Base-by-base conservation (phyloP, 169 alveolate species). In the Plasmodium coatneyi region DNA sequence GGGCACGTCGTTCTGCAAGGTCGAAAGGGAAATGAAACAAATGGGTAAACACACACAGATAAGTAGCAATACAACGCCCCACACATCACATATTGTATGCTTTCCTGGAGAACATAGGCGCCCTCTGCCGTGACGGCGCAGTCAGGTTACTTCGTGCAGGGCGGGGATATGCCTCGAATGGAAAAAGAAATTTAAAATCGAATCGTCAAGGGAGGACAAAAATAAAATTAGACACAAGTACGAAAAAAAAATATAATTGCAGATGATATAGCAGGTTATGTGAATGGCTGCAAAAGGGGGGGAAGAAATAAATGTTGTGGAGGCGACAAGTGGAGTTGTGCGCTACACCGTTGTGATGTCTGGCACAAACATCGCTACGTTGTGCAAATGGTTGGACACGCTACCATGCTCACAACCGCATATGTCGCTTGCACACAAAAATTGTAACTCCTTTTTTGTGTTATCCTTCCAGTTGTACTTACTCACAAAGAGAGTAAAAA, bases 161-260 rank as follows among this genome's bases (percentile, higher is more conserved):
- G 5, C 82, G 14, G 93, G 93, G n/a, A 66, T 39, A 22, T 56
- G 49, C 70, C 81, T 25, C 5, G 84, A 60, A 25, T 52, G n/a
- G 30, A 71, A 71, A 56, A 87, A 28, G 0, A 34, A 80, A 66
- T 60, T 87, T 78, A 87, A 54, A 36, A 80, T 78, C 25, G 93
- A 87, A 79, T 87, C 93, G 41, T 87, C 93, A 28, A 87, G 81
- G 46, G 60, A 87, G n/a, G 93, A 87, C 34, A 87, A 80, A 87
- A 87, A 87, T 32, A 87, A 36, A 79, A 87, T 66, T n/a, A 87
- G 70, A 71, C 86, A 87, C 46, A 87, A 78, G 71, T 87, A 87
- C 43, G 89, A 87, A 78, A 87, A 87, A 87, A 87, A 87, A 3
- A 78, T 28, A n/a, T 87, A 54, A 36, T 87, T 87, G 87, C 93